phyloP scores from a whole-genome alignment of 2,329 filamentous ascomycete species.

The Didymella pomorum region DNA sequence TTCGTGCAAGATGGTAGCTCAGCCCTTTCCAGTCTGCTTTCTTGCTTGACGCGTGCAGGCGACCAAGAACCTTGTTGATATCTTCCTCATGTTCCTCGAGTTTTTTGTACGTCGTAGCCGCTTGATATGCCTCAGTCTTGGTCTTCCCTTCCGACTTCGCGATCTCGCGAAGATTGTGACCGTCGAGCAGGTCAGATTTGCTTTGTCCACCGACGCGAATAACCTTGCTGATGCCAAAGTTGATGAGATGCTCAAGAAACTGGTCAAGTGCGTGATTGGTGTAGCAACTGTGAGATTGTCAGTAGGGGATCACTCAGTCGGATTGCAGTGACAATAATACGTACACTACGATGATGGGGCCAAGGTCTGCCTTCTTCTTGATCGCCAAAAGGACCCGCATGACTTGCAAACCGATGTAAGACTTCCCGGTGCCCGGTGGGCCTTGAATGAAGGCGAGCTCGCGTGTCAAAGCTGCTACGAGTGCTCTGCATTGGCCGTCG shows the following conservation, averaged over 20 bases:
- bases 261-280: conserved; percentile 65
- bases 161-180: conserved; percentile 58
- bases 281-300: conserved; percentile 47
- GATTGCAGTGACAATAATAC: conserved; percentile 2
- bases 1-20: conserved; percentile 19
- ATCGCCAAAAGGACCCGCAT: conserved; percentile 63
- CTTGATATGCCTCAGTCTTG: conserved; percentile 24
- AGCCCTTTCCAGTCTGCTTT: conserved; percentile 31
- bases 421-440: conserved; percentile 75
- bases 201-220: conserved; percentile 69
- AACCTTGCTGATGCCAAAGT: conserved; percentile 59
- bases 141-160: conserved; percentile 30
- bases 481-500: conserved; percentile 56
- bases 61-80: conserved; percentile 16
- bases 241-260: conserved; percentile 67
- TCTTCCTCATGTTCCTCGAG: conserved; percentile 23
- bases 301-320: background rate
- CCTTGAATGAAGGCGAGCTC: conserved; percentile 71
- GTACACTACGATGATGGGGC: conserved; percentile 56
- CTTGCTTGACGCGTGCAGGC: conserved; percentile 20
- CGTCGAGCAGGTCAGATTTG: conserved; percentile 62
- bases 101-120: conserved; percentile 22
- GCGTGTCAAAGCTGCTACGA: conserved; percentile 62
- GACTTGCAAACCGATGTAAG: conserved; percentile 66
- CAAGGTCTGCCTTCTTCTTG: conserved; percentile 46